Evolutionary conservation across 164 flowering plant genomes (phyloP), one percentile per base, ranked within the genome.

Genomic region (Platanus orientalis): DNA sequence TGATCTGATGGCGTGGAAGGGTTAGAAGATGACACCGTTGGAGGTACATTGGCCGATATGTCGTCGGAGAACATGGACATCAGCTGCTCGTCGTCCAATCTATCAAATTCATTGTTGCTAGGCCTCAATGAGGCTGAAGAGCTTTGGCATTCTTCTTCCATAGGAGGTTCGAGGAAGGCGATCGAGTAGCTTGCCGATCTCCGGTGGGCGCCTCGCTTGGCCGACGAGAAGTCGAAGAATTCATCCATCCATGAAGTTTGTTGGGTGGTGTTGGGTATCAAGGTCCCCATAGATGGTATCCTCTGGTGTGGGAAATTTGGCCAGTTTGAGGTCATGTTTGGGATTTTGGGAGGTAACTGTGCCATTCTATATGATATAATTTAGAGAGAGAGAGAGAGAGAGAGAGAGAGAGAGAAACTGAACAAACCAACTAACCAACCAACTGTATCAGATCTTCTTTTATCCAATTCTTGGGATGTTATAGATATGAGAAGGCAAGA

Each of bases 321-420:
- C 90, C 92, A 84, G 60, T 74, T 76, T 17, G 79, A 69, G 2
- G 79, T 4, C 80, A 87, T 75, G 75, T 57, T 82, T 24, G 96
- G 96, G 57, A 81, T 77, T 75, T 88, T 90, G 3, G 97, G 97
- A 54, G 97, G 97, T 62, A 90, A 75, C 34, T 90, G 88, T 28
- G 97, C 92, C 97, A 90, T 90, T 60, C 7, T 32, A 32, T 49
- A 40, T 21, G 13, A 49, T 12, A 49, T 28, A 21, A 58, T 16
- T 20, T 61, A 44, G 47, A 23, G 27, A 65, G 57, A 65, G 57
- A 49, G 34, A 49, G 34, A 34, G 7, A 11, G n/a, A n/a, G n/a
- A n/a, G n/a, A n/a, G n/a, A n/a, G n/a, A 20, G 40, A 23, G 3
- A 29, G n/a, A n/a, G 2, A 17, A n/a, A n/a, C n/a, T n/a, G n/a